These are phyloP conservation scores for Vitis hybrid DNA, from an alignment of 177 flowering plant species.

Conservation along the genomic window DNA sequence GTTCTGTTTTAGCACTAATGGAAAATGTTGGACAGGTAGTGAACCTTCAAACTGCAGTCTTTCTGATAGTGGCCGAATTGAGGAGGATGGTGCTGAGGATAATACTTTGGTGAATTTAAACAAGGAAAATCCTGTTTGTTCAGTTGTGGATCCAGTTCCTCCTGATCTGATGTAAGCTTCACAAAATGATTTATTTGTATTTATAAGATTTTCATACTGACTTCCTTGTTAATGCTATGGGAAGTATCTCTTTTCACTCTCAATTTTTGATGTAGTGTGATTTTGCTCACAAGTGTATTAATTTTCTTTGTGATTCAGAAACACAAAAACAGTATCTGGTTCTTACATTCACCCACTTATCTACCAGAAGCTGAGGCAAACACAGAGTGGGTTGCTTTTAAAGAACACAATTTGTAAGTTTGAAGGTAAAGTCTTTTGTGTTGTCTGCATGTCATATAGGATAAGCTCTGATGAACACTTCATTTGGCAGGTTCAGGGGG, in stretches of 20 bases:
- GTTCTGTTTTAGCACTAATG: conserved; percentile 1
- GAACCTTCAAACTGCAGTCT: conserved; percentile 14
- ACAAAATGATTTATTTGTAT: not conserved
- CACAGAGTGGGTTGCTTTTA: conserved; percentile 24
- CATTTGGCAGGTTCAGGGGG: conserved; percentile 39
- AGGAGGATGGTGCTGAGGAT: conserved; percentile 13
- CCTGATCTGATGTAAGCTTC: conserved; percentile 33
- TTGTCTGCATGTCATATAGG: not conserved
- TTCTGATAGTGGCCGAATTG: conserved; percentile 21
- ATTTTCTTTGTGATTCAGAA: conserved; percentile 31
- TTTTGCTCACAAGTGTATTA: not conserved
- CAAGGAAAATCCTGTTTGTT: conserved; percentile 18
- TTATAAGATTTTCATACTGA: not conserved
- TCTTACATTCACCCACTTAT: conserved; percentile 60
- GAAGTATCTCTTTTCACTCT: not conserved
- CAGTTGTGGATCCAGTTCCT: conserved; percentile 5
- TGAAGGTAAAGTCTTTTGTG: conserved; percentile 34
- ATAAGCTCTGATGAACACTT: conserved; percentile 1
- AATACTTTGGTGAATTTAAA: conserved; percentile 14
- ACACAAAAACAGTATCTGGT: conserved; percentile 20
- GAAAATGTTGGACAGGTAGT: conserved; percentile 19
- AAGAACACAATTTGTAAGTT: conserved; percentile 12
- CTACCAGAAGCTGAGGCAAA: conserved; percentile 40
- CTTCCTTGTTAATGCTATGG: not conserved
- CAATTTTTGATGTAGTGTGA: not conserved